Evolutionary conservation across 1,139 yeast species (phyloP), one percentile per base, ranked within the genome.

Genomic region (Geotrichum klebahnii): DNA sequence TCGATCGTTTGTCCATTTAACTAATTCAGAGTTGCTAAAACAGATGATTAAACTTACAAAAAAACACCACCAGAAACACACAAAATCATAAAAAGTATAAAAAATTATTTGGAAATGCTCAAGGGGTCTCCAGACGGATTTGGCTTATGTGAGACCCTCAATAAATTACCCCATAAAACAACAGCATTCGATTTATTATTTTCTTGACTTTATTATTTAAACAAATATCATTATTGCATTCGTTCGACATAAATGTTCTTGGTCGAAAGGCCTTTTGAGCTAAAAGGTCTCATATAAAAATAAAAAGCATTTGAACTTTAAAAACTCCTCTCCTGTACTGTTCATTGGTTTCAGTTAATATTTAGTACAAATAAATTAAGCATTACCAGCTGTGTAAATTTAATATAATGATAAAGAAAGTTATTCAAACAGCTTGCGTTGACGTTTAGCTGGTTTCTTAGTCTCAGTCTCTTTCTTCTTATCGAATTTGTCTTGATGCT

Each of bases 1-100:
- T 63, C 20, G 67, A 63, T 50, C 56, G 64, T 43, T 46, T 63
- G 35, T 60, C 65, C 17, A 61, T 63, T 35, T 63, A 53, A 50
- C n/a, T 8, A 9, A 9, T n/a, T n/a, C n/a, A 32, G 17, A 12
- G 17, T 19, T 3, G 14, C 24, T 10, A 8, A 10, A 8, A 6
- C 10, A 26, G 6, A 26, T 26, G 29, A 26, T 26, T 26, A 10
- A 26, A n/a, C n/a, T n/a, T n/a, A n/a, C n/a, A 26, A 26, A 26
- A 26, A 26, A 8, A 6, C 29, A 26, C 6, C 29, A 26, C 29
- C 6, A 10, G 29, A 26, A 37, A 14, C 14, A n/a, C 26, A 34
- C 16, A 17, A 34, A 3, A 14, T 29, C 14, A 29, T 39, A 20
- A 17, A 9, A 22, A 35, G 16, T 16, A 35, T 3, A 20, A 12